These are phyloP conservation scores for Eutypella sp. DNA, from an alignment of 2,329 filamentous ascomycete genomes.

Conservation along the genomic window DNA sequence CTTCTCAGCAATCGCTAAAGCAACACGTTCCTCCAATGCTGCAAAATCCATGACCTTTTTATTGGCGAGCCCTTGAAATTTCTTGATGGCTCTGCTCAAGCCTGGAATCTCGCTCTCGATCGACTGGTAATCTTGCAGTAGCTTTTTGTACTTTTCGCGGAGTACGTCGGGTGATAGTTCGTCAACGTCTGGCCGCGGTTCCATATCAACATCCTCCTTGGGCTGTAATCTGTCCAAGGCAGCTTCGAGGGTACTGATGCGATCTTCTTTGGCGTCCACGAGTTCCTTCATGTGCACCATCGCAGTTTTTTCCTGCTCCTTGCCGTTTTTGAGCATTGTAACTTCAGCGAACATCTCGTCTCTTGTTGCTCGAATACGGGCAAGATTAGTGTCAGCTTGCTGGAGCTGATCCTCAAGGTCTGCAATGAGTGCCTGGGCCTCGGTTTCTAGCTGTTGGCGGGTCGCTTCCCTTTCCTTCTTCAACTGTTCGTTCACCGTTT, in stretches of 20 bases:
- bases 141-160: conserved; percentile 63
- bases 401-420: conserved; percentile 82
- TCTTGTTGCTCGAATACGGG: conserved; percentile 74
- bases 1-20: conserved; percentile 77
- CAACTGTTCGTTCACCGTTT: conserved; percentile 78
- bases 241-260: conserved; percentile 76
- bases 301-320: conserved; percentile 70
- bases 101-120: conserved; percentile 84
- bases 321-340: conserved; percentile 69
- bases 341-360: conserved; percentile 85
- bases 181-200: conserved; percentile 46
- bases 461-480: conserved; percentile 82
- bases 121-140: conserved; percentile 76
- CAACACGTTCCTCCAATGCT: conserved; percentile 71
- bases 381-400: conserved; percentile 76
- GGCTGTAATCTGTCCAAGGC: conserved; percentile 69
- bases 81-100: conserved; percentile 87
- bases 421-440: conserved; percentile 64
- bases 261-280: conserved; percentile 69
- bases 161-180: conserved; percentile 65
- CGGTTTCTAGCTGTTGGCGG: conserved; percentile 74
- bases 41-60: conserved; percentile 80
- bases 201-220: conserved; percentile 40
- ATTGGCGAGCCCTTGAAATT: conserved; percentile 75
- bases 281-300: conserved; percentile 75